Percentiles rank a stretch among this genome's conserved stretches.
These are phyloP conservation scores for Lagenaria siceraria DNA, from an alignment of 306 rosid genomes.

Conservation along the genomic window DNA sequence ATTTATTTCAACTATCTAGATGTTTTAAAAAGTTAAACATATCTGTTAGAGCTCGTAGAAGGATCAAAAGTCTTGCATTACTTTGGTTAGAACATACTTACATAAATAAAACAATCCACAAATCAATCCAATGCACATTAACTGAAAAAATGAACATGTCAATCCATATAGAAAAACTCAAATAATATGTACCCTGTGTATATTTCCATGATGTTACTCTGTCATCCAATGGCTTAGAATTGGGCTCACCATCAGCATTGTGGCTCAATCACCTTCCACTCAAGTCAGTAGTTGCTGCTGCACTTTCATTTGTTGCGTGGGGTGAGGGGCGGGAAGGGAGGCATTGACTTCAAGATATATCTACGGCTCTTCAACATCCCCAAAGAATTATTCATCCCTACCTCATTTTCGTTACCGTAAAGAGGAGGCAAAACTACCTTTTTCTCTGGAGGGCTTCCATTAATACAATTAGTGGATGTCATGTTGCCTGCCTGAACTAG, in stretches of 20 bases:
- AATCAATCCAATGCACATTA: not conserved
- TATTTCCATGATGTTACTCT: not conserved
- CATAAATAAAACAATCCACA: not conserved
- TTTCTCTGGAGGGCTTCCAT: slow-evolving; percentile 53
- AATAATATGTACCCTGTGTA: not conserved
- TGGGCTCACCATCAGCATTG: not conserved
- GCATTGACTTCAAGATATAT: slow-evolving; percentile 34
- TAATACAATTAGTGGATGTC: slow-evolving; percentile 18
- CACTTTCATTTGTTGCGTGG: slow-evolving; percentile 33
- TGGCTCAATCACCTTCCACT: not conserved
- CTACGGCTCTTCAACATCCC: slow-evolving; percentile 36
- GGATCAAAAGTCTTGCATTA: too few species aligned
- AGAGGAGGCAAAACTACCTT: slow-evolving; percentile 66
- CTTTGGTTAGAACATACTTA: not conserved
- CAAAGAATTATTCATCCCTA: slow-evolving; percentile 38
- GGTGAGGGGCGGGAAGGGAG: slow-evolving; percentile 50
- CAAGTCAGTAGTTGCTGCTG: too few species aligned
- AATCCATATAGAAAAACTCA: not conserved
- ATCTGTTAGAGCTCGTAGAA: too few species aligned
- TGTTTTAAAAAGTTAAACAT: too few species aligned
- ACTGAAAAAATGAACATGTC: not conserved
- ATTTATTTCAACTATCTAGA: not conserved
- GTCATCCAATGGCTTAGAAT: not conserved
- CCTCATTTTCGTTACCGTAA: slow-evolving; percentile 14
- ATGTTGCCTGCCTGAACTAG: slow-evolving; percentile 12